Base-by-base conservation (phyloP, 371 early-diverging fungal species). In the Synchytrium microbalum region DNA sequence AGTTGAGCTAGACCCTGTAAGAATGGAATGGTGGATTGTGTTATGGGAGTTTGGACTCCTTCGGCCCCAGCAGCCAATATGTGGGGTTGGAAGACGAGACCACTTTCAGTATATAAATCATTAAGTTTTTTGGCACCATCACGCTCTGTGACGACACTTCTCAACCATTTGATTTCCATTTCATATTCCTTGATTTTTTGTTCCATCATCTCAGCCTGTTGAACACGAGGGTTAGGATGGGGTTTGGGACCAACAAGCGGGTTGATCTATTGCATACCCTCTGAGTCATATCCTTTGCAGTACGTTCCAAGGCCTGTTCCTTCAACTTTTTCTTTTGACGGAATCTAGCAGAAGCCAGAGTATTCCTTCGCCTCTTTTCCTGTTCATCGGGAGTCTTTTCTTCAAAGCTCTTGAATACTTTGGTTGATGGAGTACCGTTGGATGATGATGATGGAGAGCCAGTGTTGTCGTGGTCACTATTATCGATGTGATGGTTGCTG, bases 281-380 rank as follows among this genome's bases (percentile, higher is more conserved):
- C 31, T 78, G 85, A 0, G 86, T 82, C 91, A 93, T 87, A 61
- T 90, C 91, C 59, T 81, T 79, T 2, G 93, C 92, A 0, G 87
- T 87, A 32, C 79, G 81, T 70, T 92, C 92, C 23, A 95, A 78
- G 3, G 82, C 87, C 77, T 92, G 88, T 72, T 95, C 95, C 38
- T 89, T 84, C 63, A 82, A 67, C 69, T 92, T 92, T 72, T 95
- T 97, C 83, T 93, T 93, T 51, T 92, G 81, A 0, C 97, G 84
- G 82, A 97, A 97, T n/a, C 97, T 80, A 2, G 95, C 95, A 8
- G 93, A 92, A 0, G 97, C 97, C 0, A 88, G 92, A 1, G 95
- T 96, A 80, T 96, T 96, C 13, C 95, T 81, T 24, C 86, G 79
- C 24, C 96, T 84, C 73, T 94, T 94, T 71, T 93, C 94, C 30